Percentiles rank a stretch among this genome's conserved stretches.
These are phyloP conservation scores for Blastobotrys chiropterorum DNA, from an alignment of 805 yeast genomes.

Conservation along the genomic window DNA sequence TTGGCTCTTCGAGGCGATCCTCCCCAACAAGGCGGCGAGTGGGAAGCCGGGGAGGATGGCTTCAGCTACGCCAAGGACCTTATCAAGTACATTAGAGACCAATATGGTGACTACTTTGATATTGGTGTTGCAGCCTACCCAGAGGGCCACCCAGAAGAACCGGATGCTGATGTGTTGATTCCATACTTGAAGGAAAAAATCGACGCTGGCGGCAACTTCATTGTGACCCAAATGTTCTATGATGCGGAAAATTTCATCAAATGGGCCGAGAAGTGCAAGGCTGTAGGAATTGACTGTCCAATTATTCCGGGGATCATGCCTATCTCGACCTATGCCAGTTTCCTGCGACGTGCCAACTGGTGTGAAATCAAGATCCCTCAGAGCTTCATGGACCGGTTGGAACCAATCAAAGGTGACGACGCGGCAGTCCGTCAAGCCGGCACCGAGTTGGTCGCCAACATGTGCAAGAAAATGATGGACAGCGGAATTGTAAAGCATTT, in stretches of 20 bases:
- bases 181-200: conserved; percentile 74
- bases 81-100: conserved; percentile 62
- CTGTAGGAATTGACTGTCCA: conserved; percentile 71
- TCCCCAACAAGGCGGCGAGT: conserved; percentile 49
- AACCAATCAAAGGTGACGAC: conserved; percentile 86
- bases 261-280: conserved; percentile 74
- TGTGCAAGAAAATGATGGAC: conserved; percentile 70
- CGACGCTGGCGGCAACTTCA: conserved; percentile 91
- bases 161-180: conserved; percentile 46
- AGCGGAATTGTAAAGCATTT: conserved; percentile 74
- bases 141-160: conserved; percentile 93
- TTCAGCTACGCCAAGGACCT: conserved; percentile 86
- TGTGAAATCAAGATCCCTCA: conserved; percentile 78
- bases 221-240: conserved; percentile 95
- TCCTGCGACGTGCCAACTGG: conserved; percentile 92
- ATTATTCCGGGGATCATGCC: conserved; percentile 99
- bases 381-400: conserved; percentile 60
- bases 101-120: conserved; percentile 83
- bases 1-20: conserved; percentile 95
- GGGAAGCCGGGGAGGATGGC: conserved; percentile 55
- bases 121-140: conserved; percentile 98
- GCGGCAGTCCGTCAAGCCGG: conserved; percentile 81
- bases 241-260: conserved; percentile 77
- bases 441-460: conserved; percentile 68
- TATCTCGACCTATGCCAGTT: conserved; percentile 88